Percentiles rank a stretch among this genome's conserved stretches.
Evolutionary conservation across 176 grass and related monocot genomes (phyloP).

Genomic region (Aegilops bicornis): DNA sequence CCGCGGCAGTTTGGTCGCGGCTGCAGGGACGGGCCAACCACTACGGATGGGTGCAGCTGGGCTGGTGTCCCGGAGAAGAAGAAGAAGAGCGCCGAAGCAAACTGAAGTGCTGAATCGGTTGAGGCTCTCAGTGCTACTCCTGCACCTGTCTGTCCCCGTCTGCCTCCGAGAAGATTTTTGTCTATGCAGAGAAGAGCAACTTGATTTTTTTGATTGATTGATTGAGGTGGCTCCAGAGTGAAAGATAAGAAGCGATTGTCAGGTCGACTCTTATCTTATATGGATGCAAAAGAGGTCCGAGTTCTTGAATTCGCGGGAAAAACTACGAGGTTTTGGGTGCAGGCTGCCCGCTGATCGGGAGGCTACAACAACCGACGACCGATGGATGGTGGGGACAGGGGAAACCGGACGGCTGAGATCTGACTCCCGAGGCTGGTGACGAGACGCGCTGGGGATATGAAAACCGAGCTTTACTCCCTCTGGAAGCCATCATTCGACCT

Average conservation of each 20-base stretch:
- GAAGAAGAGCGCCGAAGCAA: background rate
- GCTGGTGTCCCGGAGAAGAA: conserved; percentile 23
- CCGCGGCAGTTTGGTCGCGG: conserved; percentile 38
- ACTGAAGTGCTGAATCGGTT: conserved; percentile 36
- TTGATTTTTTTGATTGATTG: background rate
- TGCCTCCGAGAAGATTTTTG: background rate
- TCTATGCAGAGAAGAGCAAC: background rate
- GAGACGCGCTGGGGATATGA: background rate
- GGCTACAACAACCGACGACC: conserved; percentile 32
- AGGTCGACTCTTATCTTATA: too few relatives aligned
- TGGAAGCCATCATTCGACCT: background rate
- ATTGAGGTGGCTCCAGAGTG: background rate
- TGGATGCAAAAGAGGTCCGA: background rate
- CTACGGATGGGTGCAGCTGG: conserved; percentile 33
- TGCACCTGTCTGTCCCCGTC: background rate
- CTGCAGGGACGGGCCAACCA: conserved; percentile 40
- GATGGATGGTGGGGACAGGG: conserved; percentile 5
- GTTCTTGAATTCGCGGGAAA: background rate
- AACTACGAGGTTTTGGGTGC: background rate
- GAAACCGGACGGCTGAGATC: conserved; percentile 15
- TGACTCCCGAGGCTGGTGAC: background rate
- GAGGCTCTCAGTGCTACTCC: background rate
- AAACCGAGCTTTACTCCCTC: background rate
- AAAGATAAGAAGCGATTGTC: background rate
- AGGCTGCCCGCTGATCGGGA: background rate